A percentile compares a stretch with the other conserved stretches of the same genome.
Evolutionary conservation across 1,284 basidiomycete species (phyloP).

Genomic region (Moesziomyces antarcticus): DNA sequence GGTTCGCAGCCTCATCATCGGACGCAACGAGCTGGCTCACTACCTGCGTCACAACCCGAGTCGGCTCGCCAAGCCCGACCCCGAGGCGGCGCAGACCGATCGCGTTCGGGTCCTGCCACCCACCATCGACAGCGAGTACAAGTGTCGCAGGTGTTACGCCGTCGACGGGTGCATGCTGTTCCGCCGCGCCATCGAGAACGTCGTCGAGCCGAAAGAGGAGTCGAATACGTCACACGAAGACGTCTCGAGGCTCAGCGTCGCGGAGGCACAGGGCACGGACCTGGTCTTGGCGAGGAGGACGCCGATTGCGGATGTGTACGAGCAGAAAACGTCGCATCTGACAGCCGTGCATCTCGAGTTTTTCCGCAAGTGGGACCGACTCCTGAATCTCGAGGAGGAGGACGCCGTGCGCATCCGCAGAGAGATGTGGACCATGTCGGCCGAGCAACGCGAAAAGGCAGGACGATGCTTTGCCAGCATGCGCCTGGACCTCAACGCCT

Average conservation of each 20-base stretch:
- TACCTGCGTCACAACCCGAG: slow-evolving; percentile 71
- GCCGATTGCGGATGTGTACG: slow-evolving; percentile 80
- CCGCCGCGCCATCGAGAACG: slow-evolving; percentile 73
- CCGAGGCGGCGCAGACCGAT: slow-evolving; percentile 15
- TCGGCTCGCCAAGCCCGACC: slow-evolving; percentile 40
- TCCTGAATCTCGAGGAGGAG: slow-evolving; percentile 88
- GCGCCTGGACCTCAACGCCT: slow-evolving; percentile 19
- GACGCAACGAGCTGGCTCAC: slow-evolving; percentile 85
- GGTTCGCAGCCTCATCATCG: slow-evolving; percentile 81
- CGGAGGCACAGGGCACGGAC: slow-evolving; percentile 8
- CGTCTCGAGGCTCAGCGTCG: slow-evolving; percentile 7
- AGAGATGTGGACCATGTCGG: slow-evolving; percentile 93
- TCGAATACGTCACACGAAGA: background rate
- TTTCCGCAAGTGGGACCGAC: slow-evolving; percentile 89
- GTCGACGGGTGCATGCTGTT: slow-evolving; percentile 93
- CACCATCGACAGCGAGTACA: slow-evolving; percentile 83
- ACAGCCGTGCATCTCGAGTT: slow-evolving; percentile 78
- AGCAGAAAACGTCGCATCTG: slow-evolving; percentile 83
- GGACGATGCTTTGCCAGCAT: slow-evolving; percentile 69
- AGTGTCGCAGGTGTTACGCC: slow-evolving; percentile 84
- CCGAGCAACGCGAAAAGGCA: slow-evolving; percentile 78
- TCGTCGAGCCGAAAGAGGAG: slow-evolving; percentile 36
- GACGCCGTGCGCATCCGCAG: slow-evolving; percentile 83
- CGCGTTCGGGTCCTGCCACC: slow-evolving; percentile 72
- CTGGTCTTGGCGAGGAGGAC: slow-evolving; percentile 61